Conservation (phyloP, 192 early-diverging fungal genomes). For the Chytriomyces sp. region DNA sequence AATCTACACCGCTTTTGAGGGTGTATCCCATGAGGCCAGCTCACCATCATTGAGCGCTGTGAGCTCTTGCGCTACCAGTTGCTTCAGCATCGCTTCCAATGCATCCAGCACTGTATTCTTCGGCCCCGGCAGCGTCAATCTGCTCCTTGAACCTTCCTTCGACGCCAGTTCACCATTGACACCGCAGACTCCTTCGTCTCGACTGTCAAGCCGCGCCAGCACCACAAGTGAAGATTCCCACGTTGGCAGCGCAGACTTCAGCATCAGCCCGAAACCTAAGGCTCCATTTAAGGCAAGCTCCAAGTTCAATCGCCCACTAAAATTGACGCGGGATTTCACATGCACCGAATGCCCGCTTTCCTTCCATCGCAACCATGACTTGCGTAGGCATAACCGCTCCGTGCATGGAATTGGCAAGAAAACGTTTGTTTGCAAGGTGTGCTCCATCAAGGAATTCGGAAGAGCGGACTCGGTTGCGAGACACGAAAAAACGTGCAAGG, state of each 20-base stretch:
- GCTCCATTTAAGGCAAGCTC: neutral
- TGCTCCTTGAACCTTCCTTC: no score
- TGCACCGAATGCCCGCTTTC: neutral
- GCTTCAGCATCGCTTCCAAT: no score
- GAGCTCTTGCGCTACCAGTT: no score
- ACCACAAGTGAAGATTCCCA: neutral
- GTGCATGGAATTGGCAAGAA: neutral
- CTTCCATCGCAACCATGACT: slow-evolving; percentile 4
- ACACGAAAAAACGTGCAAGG: slow-evolving; percentile 1
- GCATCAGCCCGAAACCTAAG: neutral
- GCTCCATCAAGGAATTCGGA: slow-evolving; percentile 1
- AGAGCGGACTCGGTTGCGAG: neutral
- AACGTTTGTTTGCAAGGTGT: neutral
- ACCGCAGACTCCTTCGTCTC: neutral
- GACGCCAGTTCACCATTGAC: neutral
- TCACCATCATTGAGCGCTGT: no score
- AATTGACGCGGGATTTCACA: neutral
- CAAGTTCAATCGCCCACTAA: neutral
- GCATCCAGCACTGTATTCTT: no score
- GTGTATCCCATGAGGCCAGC: no score
- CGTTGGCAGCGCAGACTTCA: neutral
- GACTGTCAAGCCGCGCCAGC: neutral
- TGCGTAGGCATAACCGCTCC: slow-evolving; percentile 11
- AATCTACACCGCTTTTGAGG: no score
- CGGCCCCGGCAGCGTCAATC: no score